Evolutionary conservation across 2,329 filamentous ascomycete genomes (phyloP).

Genomic region (Aaosphaeria pasadenensis): DNA sequence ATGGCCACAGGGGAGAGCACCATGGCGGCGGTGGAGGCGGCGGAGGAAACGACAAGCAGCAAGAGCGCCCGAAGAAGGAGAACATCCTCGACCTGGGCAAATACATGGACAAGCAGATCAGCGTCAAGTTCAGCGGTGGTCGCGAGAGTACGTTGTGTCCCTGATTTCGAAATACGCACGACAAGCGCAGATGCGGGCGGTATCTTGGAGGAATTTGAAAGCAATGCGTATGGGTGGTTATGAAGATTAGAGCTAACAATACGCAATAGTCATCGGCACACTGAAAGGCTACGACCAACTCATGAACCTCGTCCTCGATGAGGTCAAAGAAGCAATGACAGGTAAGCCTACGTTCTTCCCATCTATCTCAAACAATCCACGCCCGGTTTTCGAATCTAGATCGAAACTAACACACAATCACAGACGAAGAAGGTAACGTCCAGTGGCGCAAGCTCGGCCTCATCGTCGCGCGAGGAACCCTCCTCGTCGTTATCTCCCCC

Average conservation of each 20-base stretch:
- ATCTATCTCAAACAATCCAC: neutral
- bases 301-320: conserved; percentile 96
- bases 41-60: conserved; percentile 14
- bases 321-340: conserved; percentile 85
- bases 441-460: conserved; percentile 77
- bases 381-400: neutral
- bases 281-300: conserved; percentile 95
- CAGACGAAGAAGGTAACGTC: conserved; percentile 92
- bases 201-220: neutral
- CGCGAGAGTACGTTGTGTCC: conserved; percentile 65
- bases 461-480: conserved; percentile 83
- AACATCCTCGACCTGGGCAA: conserved; percentile 94
- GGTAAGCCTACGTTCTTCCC: conserved; percentile 54
- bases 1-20: conserved; percentile 15
- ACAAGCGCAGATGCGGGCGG: neutral
- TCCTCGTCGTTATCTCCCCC: conserved; percentile 89
- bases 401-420: neutral
- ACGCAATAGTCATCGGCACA: conserved; percentile 68
- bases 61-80: conserved; percentile 90
- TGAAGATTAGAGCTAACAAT: neutral
- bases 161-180: neutral
- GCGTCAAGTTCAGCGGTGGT: conserved; percentile 94
- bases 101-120: conserved; percentile 96
- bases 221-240: neutral
- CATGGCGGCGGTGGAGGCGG: conserved; percentile 25